Conservation (phyloP, 495 filamentous ascomycete genomes). For the Neurospora pannonica region DNA sequence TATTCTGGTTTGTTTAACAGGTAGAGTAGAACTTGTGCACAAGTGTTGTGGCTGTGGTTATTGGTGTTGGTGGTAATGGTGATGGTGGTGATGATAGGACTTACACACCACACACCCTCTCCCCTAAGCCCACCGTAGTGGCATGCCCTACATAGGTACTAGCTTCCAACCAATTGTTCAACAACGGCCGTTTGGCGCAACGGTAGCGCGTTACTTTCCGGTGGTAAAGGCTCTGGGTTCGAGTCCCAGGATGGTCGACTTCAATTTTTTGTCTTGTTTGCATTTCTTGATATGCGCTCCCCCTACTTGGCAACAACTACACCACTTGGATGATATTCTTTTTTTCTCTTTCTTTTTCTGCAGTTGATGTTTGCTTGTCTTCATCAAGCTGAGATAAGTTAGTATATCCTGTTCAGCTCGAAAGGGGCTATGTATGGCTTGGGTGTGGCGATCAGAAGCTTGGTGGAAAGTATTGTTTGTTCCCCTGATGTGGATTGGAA, state of each 20-base stretch:
- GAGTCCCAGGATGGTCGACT: slow-evolving; percentile 6
- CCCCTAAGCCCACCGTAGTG: not conserved
- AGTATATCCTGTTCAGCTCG: not conserved
- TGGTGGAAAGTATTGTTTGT: not conserved
- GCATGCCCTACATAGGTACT: not conserved
- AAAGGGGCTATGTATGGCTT: not conserved
- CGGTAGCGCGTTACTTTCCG: not conserved
- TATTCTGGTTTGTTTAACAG: too few species aligned
- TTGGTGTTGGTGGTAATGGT: not conserved
- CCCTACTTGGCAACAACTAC: too few species aligned
- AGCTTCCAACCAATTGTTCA: not conserved
- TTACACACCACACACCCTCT: not conserved
- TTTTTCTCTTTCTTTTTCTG: not conserved
- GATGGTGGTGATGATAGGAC: not conserved
- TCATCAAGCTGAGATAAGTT: not conserved
- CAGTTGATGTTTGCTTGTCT: not conserved
- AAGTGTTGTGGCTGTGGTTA: too few species aligned
- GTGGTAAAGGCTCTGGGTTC: slow-evolving; percentile 2
- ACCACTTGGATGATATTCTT: too few species aligned
- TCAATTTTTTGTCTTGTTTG: not conserved
- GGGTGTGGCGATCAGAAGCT: not conserved
- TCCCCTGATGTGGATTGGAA: too few species aligned
- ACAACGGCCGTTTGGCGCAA: not conserved
- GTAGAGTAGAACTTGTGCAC: too few species aligned
- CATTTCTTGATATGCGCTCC: not conserved